Evolutionary conservation across 495 filamentous ascomycete genomes (phyloP).

Genomic region (Daldinia decipiens): DNA sequence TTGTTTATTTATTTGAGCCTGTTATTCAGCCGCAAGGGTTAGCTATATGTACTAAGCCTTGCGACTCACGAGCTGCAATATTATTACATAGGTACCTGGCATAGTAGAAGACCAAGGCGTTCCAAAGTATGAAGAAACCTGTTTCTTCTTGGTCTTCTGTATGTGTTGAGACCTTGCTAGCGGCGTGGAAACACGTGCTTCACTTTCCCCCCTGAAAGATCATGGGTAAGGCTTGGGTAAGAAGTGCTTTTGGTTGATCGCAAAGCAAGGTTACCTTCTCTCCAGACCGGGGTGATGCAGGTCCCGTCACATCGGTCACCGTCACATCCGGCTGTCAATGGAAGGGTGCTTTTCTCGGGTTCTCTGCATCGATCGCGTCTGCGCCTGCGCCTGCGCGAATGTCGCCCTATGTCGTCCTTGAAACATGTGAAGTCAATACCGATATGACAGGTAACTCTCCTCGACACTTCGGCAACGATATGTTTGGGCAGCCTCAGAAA

Average conservation of each 20-base stretch:
- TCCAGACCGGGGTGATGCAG: slow-evolving; percentile 34
- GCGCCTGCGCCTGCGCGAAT: slow-evolving; percentile 30
- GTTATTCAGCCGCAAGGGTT: no score
- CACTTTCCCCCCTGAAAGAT: slow-evolving; percentile 10
- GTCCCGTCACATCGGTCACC: slow-evolving; percentile 37
- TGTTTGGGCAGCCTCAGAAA: slow-evolving; percentile 32
- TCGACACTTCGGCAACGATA: slow-evolving; percentile 12
- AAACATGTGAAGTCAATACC: slow-evolving; percentile 39
- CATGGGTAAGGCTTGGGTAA: slow-evolving; percentile 3
- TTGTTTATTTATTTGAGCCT: no score
- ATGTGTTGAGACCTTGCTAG: slow-evolving; percentile 20
- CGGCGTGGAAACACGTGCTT: slow-evolving; percentile 39
- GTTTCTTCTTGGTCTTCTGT: slow-evolving; percentile 28
- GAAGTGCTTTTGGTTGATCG: slow-evolving; percentile 28
- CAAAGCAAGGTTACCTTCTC: slow-evolving; percentile 7
- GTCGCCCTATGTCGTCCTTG: slow-evolving; percentile 5
- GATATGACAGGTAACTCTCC: slow-evolving; percentile 19
- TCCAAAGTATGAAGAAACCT: slow-evolving; percentile 26
- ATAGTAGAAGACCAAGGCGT: slow-evolving; percentile 19
- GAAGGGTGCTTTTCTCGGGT: slow-evolving; percentile 30
- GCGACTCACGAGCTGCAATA: no score
- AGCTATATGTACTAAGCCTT: no score
- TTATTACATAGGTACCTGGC: background rate
- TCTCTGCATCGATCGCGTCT: slow-evolving; percentile 32
- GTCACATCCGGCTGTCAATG: slow-evolving; percentile 38